Conservation (phyloP, 345 rosid species). For the Arabis alpina region DNA sequence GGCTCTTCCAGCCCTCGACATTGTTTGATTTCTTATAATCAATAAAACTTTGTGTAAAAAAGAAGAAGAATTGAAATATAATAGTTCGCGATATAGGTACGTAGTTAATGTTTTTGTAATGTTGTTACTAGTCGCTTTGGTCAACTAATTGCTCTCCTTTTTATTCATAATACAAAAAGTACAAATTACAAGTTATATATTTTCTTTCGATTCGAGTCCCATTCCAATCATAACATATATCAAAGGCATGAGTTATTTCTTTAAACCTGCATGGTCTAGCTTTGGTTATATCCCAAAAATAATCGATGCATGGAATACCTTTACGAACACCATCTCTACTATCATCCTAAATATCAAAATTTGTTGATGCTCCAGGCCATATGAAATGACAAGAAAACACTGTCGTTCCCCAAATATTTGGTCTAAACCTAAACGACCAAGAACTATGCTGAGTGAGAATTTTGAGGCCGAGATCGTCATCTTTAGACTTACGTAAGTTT, state of each 20-base stretch:
- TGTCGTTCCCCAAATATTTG: slow-evolving; percentile 26
- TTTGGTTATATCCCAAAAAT: slow-evolving; percentile 37
- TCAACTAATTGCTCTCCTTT: too few relatives aligned
- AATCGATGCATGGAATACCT: slow-evolving; percentile 25
- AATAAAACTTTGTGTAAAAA: too few relatives aligned
- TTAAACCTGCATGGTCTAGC: slow-evolving; percentile 34
- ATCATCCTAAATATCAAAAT: slow-evolving; percentile 40
- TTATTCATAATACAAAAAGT: too few relatives aligned
- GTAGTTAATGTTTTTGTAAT: too few relatives aligned
- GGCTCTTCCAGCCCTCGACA: too few relatives aligned
- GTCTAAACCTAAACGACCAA: slow-evolving; percentile 32
- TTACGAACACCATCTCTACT: slow-evolving; percentile 12
- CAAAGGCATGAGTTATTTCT: neutral
- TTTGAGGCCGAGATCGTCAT: slow-evolving; percentile 33
- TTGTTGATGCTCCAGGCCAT: slow-evolving; percentile 16
- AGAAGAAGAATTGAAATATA: too few relatives aligned
- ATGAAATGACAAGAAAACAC: slow-evolving; percentile 29
- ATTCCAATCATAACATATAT: slow-evolving; percentile 37
- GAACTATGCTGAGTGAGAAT: neutral
- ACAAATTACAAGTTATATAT: too few relatives aligned
- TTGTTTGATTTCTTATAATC: too few relatives aligned
- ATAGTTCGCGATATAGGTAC: too few relatives aligned
- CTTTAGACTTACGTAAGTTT: slow-evolving; percentile 28
- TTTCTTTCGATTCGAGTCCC: slow-evolving; percentile 7
- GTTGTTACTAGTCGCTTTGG: too few relatives aligned